Evolutionary conservation across 305 asterid species (phyloP), one percentile per base, ranked within the genome.

Genomic region (Fraxinus ornus): DNA sequence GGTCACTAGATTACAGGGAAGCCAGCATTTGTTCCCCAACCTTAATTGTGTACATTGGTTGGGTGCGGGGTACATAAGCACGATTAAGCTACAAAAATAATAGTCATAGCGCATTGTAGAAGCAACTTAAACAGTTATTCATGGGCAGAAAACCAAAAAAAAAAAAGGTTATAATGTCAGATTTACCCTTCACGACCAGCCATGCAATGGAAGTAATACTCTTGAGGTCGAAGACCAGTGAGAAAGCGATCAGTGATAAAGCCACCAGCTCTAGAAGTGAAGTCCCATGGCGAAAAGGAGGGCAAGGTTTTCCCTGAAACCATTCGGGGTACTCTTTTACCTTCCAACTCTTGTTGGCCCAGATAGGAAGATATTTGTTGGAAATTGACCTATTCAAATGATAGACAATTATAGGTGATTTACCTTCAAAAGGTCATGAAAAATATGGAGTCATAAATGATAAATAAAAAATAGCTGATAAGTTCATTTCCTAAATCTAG

Each of bases 181-280:
- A 30, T 30, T 30, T 94, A 95, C 99, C 99, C 99, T 89, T 95
- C 99, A 47, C 99, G 97, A 80, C 99, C 99, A 86, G 99, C 99
- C 99, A 95, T 95, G 93, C 99, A 95, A 86, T 95, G 99, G 87
- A 95, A 95, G 84, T 95, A 95, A 84, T 95, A 95, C 81, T 95
- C 99, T 82, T 94, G 98, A 78, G 98, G 98, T 80, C 98, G 97
- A 80, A 95, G 98, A 47, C 99, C 99, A 66, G 94, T 86, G 82
- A 95, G 98, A 86, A 95, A 95, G 37, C 99, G 97, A 88, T 96
- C 99, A 47, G 94, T 96, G 81, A 96, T 93, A 85, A 91, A 96
- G 81, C 98, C 99, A 55, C 99, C 99, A 19, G 99, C 98, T 88
- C 99, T 90, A 62, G 98, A 91, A 78, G 99, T 83, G 85, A 83